phyloP scores from a whole-genome alignment of 352 stramenopile genomes.

The Phytophthora sojae region DNA sequence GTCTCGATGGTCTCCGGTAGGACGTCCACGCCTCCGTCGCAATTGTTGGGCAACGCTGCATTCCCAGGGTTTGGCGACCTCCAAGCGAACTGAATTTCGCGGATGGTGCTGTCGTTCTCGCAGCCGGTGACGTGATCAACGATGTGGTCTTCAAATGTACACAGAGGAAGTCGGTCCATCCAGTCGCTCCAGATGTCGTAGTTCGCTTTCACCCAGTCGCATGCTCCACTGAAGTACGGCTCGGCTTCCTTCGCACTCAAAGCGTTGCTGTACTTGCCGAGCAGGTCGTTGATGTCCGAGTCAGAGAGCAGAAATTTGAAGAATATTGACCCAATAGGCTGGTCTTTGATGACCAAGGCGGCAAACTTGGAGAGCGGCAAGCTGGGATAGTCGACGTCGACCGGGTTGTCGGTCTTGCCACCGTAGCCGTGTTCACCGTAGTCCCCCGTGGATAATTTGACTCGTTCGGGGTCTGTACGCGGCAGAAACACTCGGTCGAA shows the following conservation, averaged over 20 bases:
- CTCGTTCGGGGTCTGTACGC: constrained; percentile 31
- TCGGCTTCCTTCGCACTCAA: constrained; percentile 23
- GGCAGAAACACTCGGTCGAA: constrained; percentile 63
- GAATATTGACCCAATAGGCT: constrained; percentile 35
- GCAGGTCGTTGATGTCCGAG: constrained; percentile 47
- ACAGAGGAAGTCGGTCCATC: constrained; percentile 48
- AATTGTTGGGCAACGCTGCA: constrained; percentile 43
- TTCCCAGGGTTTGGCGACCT: constrained; percentile 47
- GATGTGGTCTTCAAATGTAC: constrained; percentile 42
- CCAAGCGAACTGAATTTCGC: constrained; percentile 52
- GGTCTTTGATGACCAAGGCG: constrained; percentile 30
- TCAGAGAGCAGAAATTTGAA: constrained; percentile 44
- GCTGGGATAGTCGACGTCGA: constrained; percentile 56
- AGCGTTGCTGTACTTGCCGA: constrained; percentile 31
- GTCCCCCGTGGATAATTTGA: constrained; percentile 38
- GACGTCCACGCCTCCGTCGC: constrained; percentile 42
- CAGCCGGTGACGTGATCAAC: constrained; percentile 39
- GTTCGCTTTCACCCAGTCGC: constrained; percentile 59
- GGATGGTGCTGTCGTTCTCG: constrained; percentile 14
- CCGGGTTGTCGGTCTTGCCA: constrained; percentile 46
- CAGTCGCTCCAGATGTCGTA: constrained; percentile 59
- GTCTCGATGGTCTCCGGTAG: constrained; percentile 40
- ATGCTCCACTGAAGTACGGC: constrained; percentile 50
- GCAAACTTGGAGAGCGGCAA: constrained; percentile 49
- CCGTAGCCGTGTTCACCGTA: constrained; percentile 66